Conservation (phyloP, 345 rosid genomes). For the Populus nigra region DNA sequence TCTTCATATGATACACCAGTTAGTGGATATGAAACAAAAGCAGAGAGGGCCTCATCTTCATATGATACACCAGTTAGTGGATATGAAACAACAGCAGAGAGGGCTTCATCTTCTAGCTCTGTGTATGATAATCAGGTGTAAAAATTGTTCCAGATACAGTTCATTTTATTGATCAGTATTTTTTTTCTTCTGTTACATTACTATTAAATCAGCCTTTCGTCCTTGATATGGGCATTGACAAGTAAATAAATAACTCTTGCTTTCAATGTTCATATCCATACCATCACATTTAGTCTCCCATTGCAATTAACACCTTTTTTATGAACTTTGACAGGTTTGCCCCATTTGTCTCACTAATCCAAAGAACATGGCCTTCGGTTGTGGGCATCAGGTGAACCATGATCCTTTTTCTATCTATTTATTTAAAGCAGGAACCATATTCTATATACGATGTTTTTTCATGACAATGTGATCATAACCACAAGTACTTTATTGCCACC, state of each 20-base stretch:
- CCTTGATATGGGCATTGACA: background rate
- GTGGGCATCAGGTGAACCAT: conserved; percentile 72
- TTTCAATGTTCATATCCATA: background rate
- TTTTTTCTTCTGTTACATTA: background rate
- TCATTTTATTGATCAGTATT: background rate
- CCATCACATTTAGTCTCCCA: background rate
- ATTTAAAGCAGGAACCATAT: background rate
- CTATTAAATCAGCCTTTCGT: background rate
- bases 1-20: conserved; percentile 23
- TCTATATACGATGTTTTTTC: background rate
- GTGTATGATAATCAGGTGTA: conserved; percentile 51
- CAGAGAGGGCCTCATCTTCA: conserved; percentile 25
- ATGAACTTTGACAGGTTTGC: conserved; percentile 45
- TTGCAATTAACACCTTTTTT: background rate
- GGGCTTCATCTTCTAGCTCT: conserved; percentile 32
- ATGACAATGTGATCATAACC: background rate
- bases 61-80: conserved; percentile 22
- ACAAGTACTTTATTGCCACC: background rate
- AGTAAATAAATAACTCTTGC: background rate
- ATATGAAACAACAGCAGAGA: conserved; percentile 22
- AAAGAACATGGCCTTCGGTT: conserved; percentile 78
- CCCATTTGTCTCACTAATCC: conserved; percentile 61
- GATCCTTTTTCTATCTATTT: background rate
- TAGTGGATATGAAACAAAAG: conserved; percentile 16
- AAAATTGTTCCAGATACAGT: background rate